Evolutionary conservation across 805 yeast genomes (phyloP).

Genomic region (Myxozyma monticola): DNA sequence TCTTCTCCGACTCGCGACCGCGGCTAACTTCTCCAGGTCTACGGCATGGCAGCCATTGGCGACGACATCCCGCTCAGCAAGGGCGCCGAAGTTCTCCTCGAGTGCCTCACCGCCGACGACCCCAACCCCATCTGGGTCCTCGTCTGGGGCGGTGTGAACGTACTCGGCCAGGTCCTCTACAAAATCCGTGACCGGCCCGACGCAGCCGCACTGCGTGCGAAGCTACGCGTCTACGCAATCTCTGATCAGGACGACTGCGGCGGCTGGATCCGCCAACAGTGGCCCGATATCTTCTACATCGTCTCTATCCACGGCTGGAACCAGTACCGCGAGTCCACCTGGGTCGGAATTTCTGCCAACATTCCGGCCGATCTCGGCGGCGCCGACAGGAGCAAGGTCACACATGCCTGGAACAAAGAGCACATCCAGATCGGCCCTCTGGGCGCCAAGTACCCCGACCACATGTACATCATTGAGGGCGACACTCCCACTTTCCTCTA

Average conservation of each 20-base stretch:
- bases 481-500: conserved; percentile 12
- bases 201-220: not conserved
- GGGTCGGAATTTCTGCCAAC: conserved; percentile 10
- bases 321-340: conserved; percentile 6
- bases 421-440: conserved; percentile 12
- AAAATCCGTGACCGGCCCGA: not conserved
- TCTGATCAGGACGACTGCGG: conserved; percentile 15
- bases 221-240: conserved; percentile 9
- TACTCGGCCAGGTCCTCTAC: conserved; percentile 7
- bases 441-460: conserved; percentile 2
- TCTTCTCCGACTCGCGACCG: not conserved
- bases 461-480: conserved; percentile 3
- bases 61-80: not conserved
- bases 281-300: conserved; percentile 8
- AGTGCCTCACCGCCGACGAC: not conserved
- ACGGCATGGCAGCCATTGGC: not conserved
- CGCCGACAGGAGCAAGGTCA: not conserved
- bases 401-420: conserved; percentile 7
- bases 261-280: conserved; percentile 4
- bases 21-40: not conserved
- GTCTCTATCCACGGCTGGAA: conserved; percentile 8
- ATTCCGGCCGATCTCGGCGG: conserved; percentile 1
- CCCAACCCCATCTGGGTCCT: conserved; percentile 4
- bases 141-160: conserved; percentile 7
- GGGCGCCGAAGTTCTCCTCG: not conserved